Base-by-base conservation (phyloP, 192 early-diverging fungal species). In the Backusella circina region DNA sequence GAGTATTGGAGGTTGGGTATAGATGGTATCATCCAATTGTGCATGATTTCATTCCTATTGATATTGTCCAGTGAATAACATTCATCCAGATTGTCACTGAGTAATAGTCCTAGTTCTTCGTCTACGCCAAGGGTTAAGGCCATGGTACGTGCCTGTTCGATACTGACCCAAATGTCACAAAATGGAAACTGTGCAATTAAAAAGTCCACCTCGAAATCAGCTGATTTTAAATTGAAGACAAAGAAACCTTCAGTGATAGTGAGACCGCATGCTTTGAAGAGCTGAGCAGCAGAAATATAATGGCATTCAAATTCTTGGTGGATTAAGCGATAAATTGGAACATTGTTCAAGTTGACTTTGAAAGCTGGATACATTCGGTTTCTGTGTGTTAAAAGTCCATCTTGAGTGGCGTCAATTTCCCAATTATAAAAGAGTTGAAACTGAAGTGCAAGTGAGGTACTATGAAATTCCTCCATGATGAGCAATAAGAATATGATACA, bases 191-290 rank as follows among this genome's bases (percentile, higher is more conserved):
- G 37, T 65, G 75, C 37, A n/a, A 61, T 28, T 13, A 70, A 23
- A 68, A 81, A 81, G 50, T 81, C 79, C 16, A 73, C 64, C 18
- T 81, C 66, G 35, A 74, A 81, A 16, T 77, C 75, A 15, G 54
- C n/a, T 21, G 21, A 21, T 32, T 70, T 51, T 35, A 77, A 33
- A 30, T 81, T 51, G 18, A 81, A 81, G 0, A 81, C 50, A 23
- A 77, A 70, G 0, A 81, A 64, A 2, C 79, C 79, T 67, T 81
- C 79, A 0, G 67, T 81, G 10, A 81, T 37, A 5, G 79, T 76
- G 16, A 81, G 61, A 13, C 79, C 79, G 38, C 75, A 77, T 0
- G 79, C 75, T 39, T 70, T 73, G 72, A 76, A 81, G 21, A 81
- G 51, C 38, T 81, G 79, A 18, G 71, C 75, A 18, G 76, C 76